A percentile compares a stretch with the other conserved stretches of the same genome.
These are phyloP conservation scores for Monoraphidium neglectum DNA, from an alignment of 139 green algal genomes.

Conservation along the genomic window DNA sequence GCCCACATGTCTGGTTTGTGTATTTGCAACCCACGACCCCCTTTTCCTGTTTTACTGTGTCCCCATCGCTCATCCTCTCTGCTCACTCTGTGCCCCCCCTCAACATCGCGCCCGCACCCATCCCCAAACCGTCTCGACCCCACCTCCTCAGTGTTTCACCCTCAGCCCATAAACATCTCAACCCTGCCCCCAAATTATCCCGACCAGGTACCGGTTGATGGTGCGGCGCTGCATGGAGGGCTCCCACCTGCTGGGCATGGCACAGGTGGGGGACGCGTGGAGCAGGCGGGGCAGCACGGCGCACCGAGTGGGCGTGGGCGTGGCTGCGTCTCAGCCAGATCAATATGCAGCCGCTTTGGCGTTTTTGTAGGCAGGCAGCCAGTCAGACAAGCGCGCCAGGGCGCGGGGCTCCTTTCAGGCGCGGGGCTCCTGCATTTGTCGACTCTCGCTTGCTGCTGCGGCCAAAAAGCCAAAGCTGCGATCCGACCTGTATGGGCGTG, in stretches of 20 bases:
- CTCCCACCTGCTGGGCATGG: constrained; percentile 78
- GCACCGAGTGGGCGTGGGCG: not conserved
- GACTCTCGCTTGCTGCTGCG: not conserved
- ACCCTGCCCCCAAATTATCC: not conserved
- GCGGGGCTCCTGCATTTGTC: not conserved
- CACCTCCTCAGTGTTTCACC: not conserved
- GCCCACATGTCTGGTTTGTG: too few relatives aligned
- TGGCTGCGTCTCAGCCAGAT: not conserved
- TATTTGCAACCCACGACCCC: too few relatives aligned
- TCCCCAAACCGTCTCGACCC: not conserved
- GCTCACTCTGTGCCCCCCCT: too few relatives aligned
- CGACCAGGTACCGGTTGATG: constrained; percentile 84
- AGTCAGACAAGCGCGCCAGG: not conserved
- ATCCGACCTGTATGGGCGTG: too few relatives aligned
- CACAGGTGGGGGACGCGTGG: constrained; percentile 22
- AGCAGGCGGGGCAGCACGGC: not conserved
- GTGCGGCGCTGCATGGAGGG: constrained; percentile 82
- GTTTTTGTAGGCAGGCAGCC: too few relatives aligned
- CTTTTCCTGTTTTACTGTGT: too few relatives aligned
- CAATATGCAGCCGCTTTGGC: not conserved
- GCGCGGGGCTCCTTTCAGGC: not conserved
- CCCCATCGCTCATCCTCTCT: too few relatives aligned
- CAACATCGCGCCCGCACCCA: too few relatives aligned
- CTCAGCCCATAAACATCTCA: too few relatives aligned
- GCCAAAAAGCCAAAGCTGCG: too few relatives aligned